A percentile compares a stretch with the other conserved stretches of the same genome.
Evolutionary conservation across 2,329 filamentous ascomycete species (phyloP).

Genomic region (Fusarium abutilonis): DNA sequence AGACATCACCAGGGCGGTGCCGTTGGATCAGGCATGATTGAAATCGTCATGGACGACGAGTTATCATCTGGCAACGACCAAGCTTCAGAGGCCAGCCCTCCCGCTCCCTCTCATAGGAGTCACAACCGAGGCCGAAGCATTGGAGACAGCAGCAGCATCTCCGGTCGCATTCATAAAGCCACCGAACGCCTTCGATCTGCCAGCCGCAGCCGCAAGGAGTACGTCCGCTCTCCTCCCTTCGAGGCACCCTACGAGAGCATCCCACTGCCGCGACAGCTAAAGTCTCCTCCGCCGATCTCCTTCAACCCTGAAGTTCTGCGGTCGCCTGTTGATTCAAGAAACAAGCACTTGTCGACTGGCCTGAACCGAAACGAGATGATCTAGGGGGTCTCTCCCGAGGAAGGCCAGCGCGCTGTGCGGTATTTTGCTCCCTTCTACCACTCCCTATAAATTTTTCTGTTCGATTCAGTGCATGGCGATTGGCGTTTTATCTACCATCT

Average conservation of each 20-base stretch:
- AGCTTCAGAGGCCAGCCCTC: constrained; percentile 40
- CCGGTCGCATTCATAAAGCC: constrained; percentile 65
- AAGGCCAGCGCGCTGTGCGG: constrained; percentile 7
- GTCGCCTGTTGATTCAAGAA: constrained; percentile 48
- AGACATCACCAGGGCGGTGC: constrained; percentile 57
- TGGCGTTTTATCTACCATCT: constrained; percentile 47
- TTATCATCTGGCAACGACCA: constrained; percentile 48
- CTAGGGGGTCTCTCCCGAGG: constrained; percentile 47
- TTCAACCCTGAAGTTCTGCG: constrained; percentile 52
- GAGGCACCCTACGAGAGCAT: constrained; percentile 57
- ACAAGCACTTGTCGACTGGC: constrained; percentile 60
- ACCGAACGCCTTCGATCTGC: constrained; percentile 69
- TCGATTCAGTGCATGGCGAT: constrained; percentile 53
- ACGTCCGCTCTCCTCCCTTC: constrained; percentile 40
- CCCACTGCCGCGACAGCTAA: constrained; percentile 45
- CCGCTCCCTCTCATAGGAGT: constrained; percentile 54
- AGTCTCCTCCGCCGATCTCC: constrained; percentile 51
- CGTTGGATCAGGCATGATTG: constrained; percentile 66
- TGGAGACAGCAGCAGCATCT: constrained; percentile 61
- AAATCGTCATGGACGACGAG: constrained; percentile 73
- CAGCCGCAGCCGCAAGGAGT: constrained; percentile 64
- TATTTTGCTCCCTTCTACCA: constrained; percentile 31
- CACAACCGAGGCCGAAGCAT: constrained; percentile 68
- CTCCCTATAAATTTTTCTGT: constrained; percentile 37
- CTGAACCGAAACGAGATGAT: constrained; percentile 67